A percentile compares a stretch with the other conserved stretches of the same genome.
These are phyloP conservation scores for Micromonas pusilla DNA, from an alignment of 139 green algal genomes.

Conservation along the genomic window DNA sequence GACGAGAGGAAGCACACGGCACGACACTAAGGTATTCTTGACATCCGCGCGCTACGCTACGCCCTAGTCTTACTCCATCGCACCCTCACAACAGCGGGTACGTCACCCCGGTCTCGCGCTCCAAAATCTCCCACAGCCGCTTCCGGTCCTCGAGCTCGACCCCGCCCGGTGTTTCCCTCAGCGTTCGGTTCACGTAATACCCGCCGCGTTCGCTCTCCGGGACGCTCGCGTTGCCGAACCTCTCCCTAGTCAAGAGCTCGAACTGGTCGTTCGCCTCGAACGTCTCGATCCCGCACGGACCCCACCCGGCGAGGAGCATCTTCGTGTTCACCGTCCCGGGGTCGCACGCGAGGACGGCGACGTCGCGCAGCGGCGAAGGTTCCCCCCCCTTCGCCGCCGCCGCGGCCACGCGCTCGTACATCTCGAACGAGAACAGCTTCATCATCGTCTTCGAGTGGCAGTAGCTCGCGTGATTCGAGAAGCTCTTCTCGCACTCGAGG, in stretches of 20 bases:
- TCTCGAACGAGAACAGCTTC: constrained; percentile 5
- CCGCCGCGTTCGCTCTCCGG: constrained; percentile 14
- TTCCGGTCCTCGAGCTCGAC: not conserved
- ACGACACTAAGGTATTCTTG: no score
- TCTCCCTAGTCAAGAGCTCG: not conserved
- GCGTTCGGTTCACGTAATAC: constrained; percentile 13
- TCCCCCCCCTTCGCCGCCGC: not conserved
- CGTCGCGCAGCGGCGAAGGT: not conserved
- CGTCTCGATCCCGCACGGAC: constrained; percentile 14
- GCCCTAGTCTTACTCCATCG: no score
- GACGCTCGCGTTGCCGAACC: not conserved
- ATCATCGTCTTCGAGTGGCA: constrained; percentile 9
- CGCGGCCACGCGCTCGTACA: not conserved
- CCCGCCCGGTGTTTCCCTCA: not conserved
- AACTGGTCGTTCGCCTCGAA: constrained; percentile 28
- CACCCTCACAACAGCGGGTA: not conserved
- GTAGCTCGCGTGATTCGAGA: not conserved
- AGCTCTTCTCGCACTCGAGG: not conserved
- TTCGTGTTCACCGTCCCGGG: constrained; percentile 35
- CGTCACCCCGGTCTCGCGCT: not conserved
- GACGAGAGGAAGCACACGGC: no score
- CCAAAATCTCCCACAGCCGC: not conserved
- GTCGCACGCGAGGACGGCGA: constrained; percentile 18
- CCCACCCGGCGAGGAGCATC: constrained; percentile 33
- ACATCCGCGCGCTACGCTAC: no score